Conservation (phyloP, 2,329 filamentous ascomycete species). For the Dendryphion nanum region DNA sequence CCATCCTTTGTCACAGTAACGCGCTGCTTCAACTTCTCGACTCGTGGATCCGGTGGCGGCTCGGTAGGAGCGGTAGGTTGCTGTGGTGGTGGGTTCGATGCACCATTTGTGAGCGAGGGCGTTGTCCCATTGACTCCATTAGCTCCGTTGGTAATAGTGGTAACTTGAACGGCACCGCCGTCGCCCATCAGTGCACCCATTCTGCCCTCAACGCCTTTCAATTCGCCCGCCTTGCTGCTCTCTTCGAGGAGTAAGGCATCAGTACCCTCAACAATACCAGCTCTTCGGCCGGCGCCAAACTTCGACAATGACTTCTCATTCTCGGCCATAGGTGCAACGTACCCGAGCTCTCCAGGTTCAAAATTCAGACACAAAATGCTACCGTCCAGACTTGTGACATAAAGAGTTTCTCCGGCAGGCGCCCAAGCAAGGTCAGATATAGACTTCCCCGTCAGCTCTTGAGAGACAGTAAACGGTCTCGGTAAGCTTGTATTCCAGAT, state of each 20-base stretch:
- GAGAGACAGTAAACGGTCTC: slow-evolving; percentile 82
- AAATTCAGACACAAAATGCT: slow-evolving; percentile 81
- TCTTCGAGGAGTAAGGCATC: slow-evolving; percentile 86
- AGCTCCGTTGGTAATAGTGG: slow-evolving; percentile 55
- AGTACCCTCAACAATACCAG: slow-evolving; percentile 89
- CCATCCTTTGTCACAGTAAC: slow-evolving; percentile 96
- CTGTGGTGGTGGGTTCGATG: slow-evolving; percentile 24
- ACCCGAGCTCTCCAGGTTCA: slow-evolving; percentile 83
- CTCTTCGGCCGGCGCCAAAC: slow-evolving; percentile 83
- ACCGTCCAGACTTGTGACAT: slow-evolving; percentile 84
- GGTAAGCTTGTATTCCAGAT: slow-evolving; percentile 98
- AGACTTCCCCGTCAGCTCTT: slow-evolving; percentile 85
- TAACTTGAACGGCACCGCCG: slow-evolving; percentile 45
- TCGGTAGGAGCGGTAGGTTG: slow-evolving; percentile 23
- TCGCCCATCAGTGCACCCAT: slow-evolving; percentile 99
- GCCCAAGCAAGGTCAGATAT: slow-evolving; percentile 95
- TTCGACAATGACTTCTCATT: slow-evolving; percentile 92
- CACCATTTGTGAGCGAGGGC: slow-evolving; percentile 41
- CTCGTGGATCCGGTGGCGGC: slow-evolving; percentile 51
- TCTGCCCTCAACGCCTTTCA: slow-evolving; percentile 83
- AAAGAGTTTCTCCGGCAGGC: slow-evolving; percentile 84
- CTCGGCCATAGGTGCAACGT: slow-evolving; percentile 79
- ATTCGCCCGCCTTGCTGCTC: slow-evolving; percentile 85
- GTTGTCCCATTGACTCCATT: slow-evolving; percentile 53
- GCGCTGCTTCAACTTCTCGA: slow-evolving; percentile 78